phyloP scores from a whole-genome alignment of 768 basidiomycete genomes.

The Hortiboletus flavorubellus region DNA sequence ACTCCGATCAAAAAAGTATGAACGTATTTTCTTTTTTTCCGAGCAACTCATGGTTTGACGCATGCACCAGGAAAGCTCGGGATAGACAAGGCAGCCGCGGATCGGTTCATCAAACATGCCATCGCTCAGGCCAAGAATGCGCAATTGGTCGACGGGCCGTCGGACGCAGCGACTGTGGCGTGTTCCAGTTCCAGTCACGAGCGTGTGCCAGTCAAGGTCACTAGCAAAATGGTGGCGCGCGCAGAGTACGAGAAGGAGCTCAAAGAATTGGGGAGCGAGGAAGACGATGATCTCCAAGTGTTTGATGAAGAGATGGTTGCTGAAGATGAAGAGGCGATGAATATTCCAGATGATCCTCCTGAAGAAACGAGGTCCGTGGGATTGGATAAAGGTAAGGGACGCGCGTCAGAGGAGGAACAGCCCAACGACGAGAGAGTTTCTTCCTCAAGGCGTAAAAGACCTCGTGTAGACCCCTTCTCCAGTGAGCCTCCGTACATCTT shows the following conservation, averaged over 20 bases:
- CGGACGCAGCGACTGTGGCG: conserved; percentile 7
- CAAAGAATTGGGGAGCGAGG: conserved; percentile 40
- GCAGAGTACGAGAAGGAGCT: conserved; percentile 59
- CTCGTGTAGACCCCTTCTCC: conserved; percentile 61
- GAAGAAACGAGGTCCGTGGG: neutral
- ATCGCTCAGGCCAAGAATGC: conserved; percentile 57
- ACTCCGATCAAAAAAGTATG: conserved; percentile 48
- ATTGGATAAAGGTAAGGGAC: conserved; percentile 36
- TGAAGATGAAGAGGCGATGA: conserved; percentile 10
- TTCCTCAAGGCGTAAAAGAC: conserved; percentile 46
- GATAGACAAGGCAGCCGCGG: conserved; percentile 79
- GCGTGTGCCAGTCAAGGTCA: conserved; percentile 53
- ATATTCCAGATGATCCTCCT: neutral
- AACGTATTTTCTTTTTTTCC: neutral
- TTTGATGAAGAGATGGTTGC: conserved; percentile 28
- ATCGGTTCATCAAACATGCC: conserved; percentile 81
- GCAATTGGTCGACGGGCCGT: conserved; percentile 32
- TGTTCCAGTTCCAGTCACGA: conserved; percentile 14
- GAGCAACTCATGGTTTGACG: neutral
- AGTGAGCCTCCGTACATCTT: conserved; percentile 35
- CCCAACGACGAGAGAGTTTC: conserved; percentile 6
- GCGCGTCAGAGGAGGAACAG: conserved; percentile 30
- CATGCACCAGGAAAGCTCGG: conserved; percentile 35
- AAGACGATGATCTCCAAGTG: conserved; percentile 40
- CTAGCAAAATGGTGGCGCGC: conserved; percentile 71